Conservation (phyloP, 2,329 filamentous ascomycete species). For the Lecanicillium sp. region DNA sequence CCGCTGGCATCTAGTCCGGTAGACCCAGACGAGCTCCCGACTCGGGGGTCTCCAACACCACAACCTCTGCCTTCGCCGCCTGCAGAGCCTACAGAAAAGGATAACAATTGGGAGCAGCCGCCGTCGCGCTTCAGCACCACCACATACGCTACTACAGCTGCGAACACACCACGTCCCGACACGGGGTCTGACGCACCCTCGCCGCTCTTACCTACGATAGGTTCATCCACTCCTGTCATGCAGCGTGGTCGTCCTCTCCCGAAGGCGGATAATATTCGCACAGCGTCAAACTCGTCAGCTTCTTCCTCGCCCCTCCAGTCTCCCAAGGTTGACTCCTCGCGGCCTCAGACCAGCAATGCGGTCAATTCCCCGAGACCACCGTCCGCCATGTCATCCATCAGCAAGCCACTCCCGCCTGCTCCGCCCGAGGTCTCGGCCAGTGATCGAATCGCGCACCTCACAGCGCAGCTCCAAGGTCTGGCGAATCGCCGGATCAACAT, state of each 20-base stretch:
- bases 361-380: not conserved
- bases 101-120: conserved; percentile 38
- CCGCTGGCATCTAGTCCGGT: conserved; percentile 25
- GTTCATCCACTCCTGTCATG: no score
- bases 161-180: conserved; percentile 13
- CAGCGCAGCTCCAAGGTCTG: conserved; percentile 57
- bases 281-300: no score
- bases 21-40: conserved; percentile 22
- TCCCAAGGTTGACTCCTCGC: no score
- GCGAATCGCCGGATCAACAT: conserved; percentile 63
- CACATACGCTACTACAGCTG: conserved; percentile 46
- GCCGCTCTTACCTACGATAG: no score
- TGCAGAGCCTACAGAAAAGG: conserved; percentile 1
- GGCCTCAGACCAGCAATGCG: not conserved
- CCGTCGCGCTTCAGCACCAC: conserved; percentile 56
- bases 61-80: conserved; percentile 14
- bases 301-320: no score
- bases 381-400: conserved; percentile 27
- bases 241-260: no score
- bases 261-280: no score
- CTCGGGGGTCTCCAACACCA: conserved; percentile 6
- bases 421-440: conserved; percentile 51
- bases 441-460: conserved; percentile 58
- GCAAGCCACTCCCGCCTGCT: conserved; percentile 53
- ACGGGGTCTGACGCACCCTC: no score